These are phyloP conservation scores for Candida ficus DNA, from an alignment of 805 yeast species.

Conservation along the genomic window DNA sequence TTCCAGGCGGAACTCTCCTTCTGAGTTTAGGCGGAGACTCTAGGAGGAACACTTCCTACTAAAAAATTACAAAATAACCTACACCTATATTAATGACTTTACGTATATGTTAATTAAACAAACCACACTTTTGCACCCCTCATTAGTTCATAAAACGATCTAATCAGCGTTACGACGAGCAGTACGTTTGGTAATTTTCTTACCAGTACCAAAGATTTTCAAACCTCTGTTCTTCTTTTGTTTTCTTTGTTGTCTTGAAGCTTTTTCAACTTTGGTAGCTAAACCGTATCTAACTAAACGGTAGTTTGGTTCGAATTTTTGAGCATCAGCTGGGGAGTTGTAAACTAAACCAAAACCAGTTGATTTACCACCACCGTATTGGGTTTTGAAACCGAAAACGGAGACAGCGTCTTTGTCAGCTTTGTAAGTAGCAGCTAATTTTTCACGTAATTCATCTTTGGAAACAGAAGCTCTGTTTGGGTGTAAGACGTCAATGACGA, in stretches of 20 bases:
- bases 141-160: conserved; percentile 9
- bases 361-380: conserved; percentile 99
- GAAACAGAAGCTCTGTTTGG: conserved; percentile 99
- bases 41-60: too few species aligned
- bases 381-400: conserved; percentile 99
- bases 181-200: conserved; percentile 86
- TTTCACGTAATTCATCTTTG: conserved; percentile 98
- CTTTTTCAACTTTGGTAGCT: conserved; percentile 92
- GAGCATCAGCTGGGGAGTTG: conserved; percentile 96
- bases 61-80: not conserved
- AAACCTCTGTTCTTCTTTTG: conserved; percentile 99
- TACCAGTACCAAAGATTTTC: conserved; percentile 98
- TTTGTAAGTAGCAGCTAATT: conserved; percentile 83
- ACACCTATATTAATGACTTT: conserved; percentile 6
- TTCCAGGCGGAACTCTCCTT: too few species aligned
- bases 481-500: conserved; percentile 98
- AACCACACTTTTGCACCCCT: conserved; percentile 6
- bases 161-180: conserved; percentile 90
- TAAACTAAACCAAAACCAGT: conserved; percentile 99
- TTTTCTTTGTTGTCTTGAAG: conserved; percentile 99
- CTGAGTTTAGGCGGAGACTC: not conserved
- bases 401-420: conserved; percentile 91
- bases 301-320: conserved; percentile 98
- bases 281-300: conserved; percentile 99
- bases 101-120: conserved; percentile 11